A percentile compares a stretch with the other conserved stretches of the same genome.
These are phyloP conservation scores for Penicillium herquei DNA, from an alignment of 495 filamentous ascomycete genomes.

Conservation along the genomic window DNA sequence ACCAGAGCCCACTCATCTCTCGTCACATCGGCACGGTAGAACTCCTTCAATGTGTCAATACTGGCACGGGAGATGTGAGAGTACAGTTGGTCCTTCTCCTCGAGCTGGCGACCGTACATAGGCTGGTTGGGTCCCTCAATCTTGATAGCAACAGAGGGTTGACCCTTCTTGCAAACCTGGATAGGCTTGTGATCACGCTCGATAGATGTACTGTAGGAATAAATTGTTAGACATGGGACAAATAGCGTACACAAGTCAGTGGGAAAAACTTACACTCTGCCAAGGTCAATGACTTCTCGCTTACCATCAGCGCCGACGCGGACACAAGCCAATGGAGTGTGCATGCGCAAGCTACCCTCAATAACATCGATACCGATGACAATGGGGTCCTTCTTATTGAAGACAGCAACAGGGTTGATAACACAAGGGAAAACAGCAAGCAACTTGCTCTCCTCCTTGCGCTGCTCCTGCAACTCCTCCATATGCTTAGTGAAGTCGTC, in stretches of 20 bases:
- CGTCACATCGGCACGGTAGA: constrained; percentile 83
- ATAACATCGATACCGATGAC: constrained; percentile 93
- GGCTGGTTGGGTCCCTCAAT: constrained; percentile 96
- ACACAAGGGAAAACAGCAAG: constrained; percentile 97
- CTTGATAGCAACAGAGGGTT: constrained; percentile 95
- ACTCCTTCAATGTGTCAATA: constrained; percentile 96
- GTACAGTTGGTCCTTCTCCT: constrained; percentile 90
- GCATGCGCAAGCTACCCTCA: constrained; percentile 79
- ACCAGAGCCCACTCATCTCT: constrained; percentile 93
- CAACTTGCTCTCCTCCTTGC: constrained; percentile 94
- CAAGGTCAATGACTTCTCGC: constrained; percentile 80
- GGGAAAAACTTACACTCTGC: constrained; percentile 81
- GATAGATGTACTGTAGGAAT: constrained; percentile 70
- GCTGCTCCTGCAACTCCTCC: constrained; percentile 76
- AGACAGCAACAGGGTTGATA: constrained; percentile 82
- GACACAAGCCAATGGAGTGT: constrained; percentile 84
- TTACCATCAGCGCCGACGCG: constrained; percentile 71
- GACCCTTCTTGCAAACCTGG: constrained; percentile 86
- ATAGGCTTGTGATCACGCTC: constrained; percentile 98
- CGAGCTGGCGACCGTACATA: constrained; percentile 89
- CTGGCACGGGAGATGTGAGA: constrained; percentile 79
- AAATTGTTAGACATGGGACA: constrained; percentile 5
- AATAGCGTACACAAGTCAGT: neutral
- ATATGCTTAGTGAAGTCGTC: constrained; percentile 95
- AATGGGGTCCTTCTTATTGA: constrained; percentile 98